Evolutionary conservation across 1,284 basidiomycete genomes (phyloP).

Genomic region (Moesziomyces parantarcticus): DNA sequence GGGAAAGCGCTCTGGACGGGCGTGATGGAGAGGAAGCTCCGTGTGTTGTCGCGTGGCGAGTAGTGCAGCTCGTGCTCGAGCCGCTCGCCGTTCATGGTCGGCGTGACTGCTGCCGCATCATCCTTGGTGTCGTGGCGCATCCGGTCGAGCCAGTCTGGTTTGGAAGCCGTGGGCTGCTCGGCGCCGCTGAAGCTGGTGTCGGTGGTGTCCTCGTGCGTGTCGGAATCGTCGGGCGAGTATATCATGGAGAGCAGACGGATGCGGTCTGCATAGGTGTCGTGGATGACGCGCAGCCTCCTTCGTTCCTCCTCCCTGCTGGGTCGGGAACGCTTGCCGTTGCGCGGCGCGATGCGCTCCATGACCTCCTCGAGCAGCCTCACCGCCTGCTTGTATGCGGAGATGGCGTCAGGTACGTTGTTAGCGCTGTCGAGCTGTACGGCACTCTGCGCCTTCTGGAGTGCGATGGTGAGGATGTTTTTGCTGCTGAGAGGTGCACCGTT

Average conservation of each 20-base stretch:
- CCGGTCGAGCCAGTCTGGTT: slow-evolving; percentile 37
- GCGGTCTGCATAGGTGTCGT: slow-evolving; percentile 69
- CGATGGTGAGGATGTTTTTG: slow-evolving; percentile 69
- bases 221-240: slow-evolving; percentile 38
- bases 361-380: slow-evolving; percentile 69
- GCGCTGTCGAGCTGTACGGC: slow-evolving; percentile 69
- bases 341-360: slow-evolving; percentile 68
- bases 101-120: background rate
- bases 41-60: slow-evolving; percentile 13
- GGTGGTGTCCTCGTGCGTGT: slow-evolving; percentile 8
- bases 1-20: slow-evolving; percentile 21
- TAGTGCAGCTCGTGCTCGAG: slow-evolving; percentile 6
- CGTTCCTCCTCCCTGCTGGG: slow-evolving; percentile 67
- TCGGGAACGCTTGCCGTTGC: slow-evolving; percentile 49
- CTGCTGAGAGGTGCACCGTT: slow-evolving; percentile 56
- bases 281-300: slow-evolving; percentile 66
- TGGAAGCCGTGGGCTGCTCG: slow-evolving; percentile 9
- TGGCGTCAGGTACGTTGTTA: slow-evolving; percentile 68
- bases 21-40: slow-evolving; percentile 37
- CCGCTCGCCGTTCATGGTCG: slow-evolving; percentile 7
- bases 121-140: slow-evolving; percentile 26
- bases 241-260: slow-evolving; percentile 66
- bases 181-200: slow-evolving; percentile 25
- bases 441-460: slow-evolving; percentile 68
- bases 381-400: slow-evolving; percentile 68